Conservation (phyloP, 1,139 yeast species). For the Debaryomycetaceae sp. region DNA sequence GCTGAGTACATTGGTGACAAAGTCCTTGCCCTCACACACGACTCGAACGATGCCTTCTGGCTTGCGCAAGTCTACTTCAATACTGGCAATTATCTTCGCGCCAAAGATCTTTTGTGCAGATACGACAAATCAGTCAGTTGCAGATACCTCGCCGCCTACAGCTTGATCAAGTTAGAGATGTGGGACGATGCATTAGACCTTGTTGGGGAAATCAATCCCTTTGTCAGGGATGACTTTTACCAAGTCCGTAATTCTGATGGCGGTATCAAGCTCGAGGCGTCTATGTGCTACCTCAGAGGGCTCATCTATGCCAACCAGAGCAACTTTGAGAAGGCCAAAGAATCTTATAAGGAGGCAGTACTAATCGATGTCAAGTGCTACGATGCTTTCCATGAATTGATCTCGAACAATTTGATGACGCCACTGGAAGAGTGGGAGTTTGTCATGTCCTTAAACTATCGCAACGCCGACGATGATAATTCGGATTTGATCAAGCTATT, state of each 20-base stretch:
- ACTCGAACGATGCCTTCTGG: slow-evolving; percentile 96
- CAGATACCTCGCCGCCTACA: slow-evolving; percentile 75
- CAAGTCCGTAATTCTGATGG: slow-evolving; percentile 49
- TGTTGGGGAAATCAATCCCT: slow-evolving; percentile 82
- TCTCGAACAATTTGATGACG: slow-evolving; percentile 69
- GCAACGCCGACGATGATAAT: slow-evolving; percentile 75
- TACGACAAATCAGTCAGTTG: slow-evolving; percentile 59
- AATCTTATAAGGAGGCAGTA: slow-evolving; percentile 84
- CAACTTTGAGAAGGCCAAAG: slow-evolving; percentile 82
- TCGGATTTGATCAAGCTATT: slow-evolving; percentile 73
- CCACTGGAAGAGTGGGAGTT: slow-evolving; percentile 90
- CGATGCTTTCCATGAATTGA: slow-evolving; percentile 85
- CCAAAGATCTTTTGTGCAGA: slow-evolving; percentile 56
- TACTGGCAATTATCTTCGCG: slow-evolving; percentile 74
- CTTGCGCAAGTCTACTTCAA: slow-evolving; percentile 82
- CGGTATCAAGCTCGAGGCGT: slow-evolving; percentile 80
- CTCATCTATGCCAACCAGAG: slow-evolving; percentile 78
- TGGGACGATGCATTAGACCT: slow-evolving; percentile 90
- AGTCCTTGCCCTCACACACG: slow-evolving; percentile 69
- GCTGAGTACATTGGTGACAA: slow-evolving; percentile 94
- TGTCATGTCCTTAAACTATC: slow-evolving; percentile 61
- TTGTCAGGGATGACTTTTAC: slow-evolving; percentile 36
- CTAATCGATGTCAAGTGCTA: slow-evolving; percentile 85
- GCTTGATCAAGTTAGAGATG: slow-evolving; percentile 65
- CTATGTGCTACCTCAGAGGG: slow-evolving; percentile 84